Evolutionary conservation across 331 rosid genomes (phyloP).

Genomic region (Pyrus hybrid): DNA sequence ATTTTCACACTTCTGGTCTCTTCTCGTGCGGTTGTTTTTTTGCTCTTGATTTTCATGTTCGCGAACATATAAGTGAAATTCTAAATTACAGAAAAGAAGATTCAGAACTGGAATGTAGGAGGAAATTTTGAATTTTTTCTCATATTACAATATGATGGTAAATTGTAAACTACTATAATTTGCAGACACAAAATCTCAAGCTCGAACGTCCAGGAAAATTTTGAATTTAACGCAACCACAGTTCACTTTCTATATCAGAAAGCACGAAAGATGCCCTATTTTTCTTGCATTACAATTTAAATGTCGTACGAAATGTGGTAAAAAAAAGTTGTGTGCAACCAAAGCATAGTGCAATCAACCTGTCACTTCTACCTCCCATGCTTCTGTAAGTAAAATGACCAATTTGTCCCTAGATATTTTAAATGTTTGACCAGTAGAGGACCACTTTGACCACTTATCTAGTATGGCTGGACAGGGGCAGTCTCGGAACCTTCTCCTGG

Average conservation of each 20-base stretch:
- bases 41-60: not conserved
- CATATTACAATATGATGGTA: not conserved
- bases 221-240: not conserved
- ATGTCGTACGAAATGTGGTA: not conserved
- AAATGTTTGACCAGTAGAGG: constrained; percentile 41
- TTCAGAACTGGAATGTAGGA: too few species aligned
- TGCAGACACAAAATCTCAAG: not conserved
- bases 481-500: not conserved
- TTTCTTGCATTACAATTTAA: not conserved
- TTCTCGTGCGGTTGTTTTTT: too few species aligned
- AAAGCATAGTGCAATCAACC: not conserved
- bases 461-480: not conserved
- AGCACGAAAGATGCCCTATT: constrained; percentile 21
- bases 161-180: not conserved
- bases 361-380: constrained; percentile 12
- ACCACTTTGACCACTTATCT: constrained; percentile 49
- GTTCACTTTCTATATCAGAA: not conserved
- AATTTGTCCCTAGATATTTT: constrained; percentile 12
- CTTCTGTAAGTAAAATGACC: constrained; percentile 19
- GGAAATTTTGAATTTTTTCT: not conserved
- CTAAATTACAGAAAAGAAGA: too few species aligned
- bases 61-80: rapidly evolving
- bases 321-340: not conserved
- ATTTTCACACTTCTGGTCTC: too few species aligned
- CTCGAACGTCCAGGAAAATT: too few species aligned